Evolutionary conservation across 1,139 yeast species (phyloP).

Genomic region (Pichia sp.): DNA sequence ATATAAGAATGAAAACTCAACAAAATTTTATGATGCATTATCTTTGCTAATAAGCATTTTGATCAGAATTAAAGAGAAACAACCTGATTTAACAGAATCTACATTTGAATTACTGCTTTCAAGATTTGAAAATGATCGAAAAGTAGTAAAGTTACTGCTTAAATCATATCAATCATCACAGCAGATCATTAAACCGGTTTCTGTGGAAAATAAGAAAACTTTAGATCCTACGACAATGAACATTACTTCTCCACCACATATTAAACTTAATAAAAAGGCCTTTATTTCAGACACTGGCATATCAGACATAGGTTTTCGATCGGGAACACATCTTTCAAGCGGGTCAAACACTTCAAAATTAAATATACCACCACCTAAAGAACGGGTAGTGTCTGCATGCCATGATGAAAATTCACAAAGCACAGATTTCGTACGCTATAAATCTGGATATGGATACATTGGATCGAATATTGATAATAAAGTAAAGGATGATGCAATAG

Average conservation of each 20-base stretch:
- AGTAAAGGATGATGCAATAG: not conserved
- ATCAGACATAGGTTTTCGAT: not conserved
- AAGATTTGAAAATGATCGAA: not conserved
- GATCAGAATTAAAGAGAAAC: not conserved
- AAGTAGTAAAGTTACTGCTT: too few species aligned
- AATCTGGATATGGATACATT: slow-evolving; percentile 15
- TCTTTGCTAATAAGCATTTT: not conserved
- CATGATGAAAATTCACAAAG: not conserved
- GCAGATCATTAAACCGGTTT: too few species aligned
- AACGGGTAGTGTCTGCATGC: not conserved
- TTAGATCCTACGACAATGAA: not conserved
- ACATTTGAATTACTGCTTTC: not conserved
- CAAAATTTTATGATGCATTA: not conserved
- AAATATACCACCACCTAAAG: not conserved
- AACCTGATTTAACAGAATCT: not conserved
- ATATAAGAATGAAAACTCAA: not conserved
- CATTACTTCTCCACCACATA: too few species aligned
- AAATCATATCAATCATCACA: too few species aligned
- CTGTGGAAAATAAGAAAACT: not conserved
- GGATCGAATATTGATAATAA: slow-evolving; percentile 8
- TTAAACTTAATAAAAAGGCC: not conserved
- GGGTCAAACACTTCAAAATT: too few species aligned
- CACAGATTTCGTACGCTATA: not conserved
- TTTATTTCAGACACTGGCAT: not conserved
- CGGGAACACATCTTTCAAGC: not conserved